These are phyloP conservation scores for Artemisia princeps DNA, from an alignment of 140 eudicot species.

Conservation along the genomic window DNA sequence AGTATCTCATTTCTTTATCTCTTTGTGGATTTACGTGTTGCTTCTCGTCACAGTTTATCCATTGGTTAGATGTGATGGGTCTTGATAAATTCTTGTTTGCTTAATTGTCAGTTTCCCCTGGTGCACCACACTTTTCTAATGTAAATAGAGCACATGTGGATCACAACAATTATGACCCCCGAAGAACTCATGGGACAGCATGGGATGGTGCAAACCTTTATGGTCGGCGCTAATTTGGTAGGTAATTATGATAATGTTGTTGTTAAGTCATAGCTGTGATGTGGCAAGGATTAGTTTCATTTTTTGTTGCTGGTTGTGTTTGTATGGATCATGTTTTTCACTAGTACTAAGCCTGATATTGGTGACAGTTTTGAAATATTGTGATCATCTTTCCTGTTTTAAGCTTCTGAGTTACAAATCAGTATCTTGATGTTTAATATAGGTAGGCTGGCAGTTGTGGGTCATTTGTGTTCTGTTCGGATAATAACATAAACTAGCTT, in stretches of 20 bases:
- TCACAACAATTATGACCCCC: constrained; percentile 38
- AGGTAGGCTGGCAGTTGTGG: not conserved
- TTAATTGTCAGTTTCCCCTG: constrained; percentile 41
- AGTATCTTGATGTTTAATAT: not conserved
- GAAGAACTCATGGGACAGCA: constrained; percentile 54
- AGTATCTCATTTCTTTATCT: constrained; percentile 25
- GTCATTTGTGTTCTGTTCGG: no score
- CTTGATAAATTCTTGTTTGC: constrained; percentile 27
- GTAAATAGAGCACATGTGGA: constrained; percentile 47
- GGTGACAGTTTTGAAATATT: not conserved
- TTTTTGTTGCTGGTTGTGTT: not conserved
- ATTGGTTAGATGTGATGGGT: not conserved
- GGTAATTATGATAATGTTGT: not conserved
- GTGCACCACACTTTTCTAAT: constrained; percentile 36
- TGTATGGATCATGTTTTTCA: constrained; percentile 7
- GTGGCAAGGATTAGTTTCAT: not conserved
- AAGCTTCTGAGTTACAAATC: not conserved
- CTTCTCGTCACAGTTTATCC: constrained; percentile 21
- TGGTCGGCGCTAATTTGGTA: constrained; percentile 22
- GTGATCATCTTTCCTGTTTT: not conserved
- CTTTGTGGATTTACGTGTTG: not conserved
- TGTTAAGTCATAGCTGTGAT: not conserved
- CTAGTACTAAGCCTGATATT: not conserved
- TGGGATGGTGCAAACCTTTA: constrained; percentile 36
- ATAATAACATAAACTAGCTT: no score